Evolutionary conservation across 768 basidiomycete genomes (phyloP).

Genomic region (Tylopilus plumbeoviolaceoides): DNA sequence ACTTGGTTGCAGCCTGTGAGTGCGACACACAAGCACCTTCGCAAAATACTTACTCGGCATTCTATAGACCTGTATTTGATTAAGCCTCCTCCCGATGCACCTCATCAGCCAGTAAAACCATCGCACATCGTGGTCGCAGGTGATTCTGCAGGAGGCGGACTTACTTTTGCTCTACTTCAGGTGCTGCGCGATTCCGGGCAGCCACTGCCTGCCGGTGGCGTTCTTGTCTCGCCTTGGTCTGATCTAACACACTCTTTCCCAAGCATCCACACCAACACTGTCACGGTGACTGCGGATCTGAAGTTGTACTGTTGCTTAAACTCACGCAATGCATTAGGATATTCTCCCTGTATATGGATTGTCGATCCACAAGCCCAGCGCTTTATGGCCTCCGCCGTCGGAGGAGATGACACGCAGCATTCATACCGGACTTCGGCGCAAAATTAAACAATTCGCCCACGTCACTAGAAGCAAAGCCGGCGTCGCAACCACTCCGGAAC

Average conservation of each 20-base stretch:
- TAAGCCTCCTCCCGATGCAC: slow-evolving; percentile 73
- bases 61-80: slow-evolving; percentile 79
- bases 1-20: slow-evolving; percentile 83
- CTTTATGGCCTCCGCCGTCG: slow-evolving; percentile 73
- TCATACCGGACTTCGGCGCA: slow-evolving; percentile 54
- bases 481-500: slow-evolving; percentile 1
- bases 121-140: slow-evolving; percentile 81
- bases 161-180: slow-evolving; percentile 80
- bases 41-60: not conserved
- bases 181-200: slow-evolving; percentile 80
- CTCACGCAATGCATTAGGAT: slow-evolving; percentile 46
- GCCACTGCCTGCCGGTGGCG: slow-evolving; percentile 81
- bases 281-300: slow-evolving; percentile 50
- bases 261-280: slow-evolving; percentile 78
- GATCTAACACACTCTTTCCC: slow-evolving; percentile 95
- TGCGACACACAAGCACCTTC: not conserved
- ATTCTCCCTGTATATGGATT: slow-evolving; percentile 74
- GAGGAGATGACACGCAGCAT: slow-evolving; percentile 57
- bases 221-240: slow-evolving; percentile 91
- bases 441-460: slow-evolving; percentile 54
- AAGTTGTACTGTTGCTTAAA: not conserved
- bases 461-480: slow-evolving; percentile 20
- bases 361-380: slow-evolving; percentile 74
- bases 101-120: slow-evolving; percentile 78
- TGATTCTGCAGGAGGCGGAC: slow-evolving; percentile 90